Conservation (phyloP, 306 rosid species). For the Vicia faba region DNA sequence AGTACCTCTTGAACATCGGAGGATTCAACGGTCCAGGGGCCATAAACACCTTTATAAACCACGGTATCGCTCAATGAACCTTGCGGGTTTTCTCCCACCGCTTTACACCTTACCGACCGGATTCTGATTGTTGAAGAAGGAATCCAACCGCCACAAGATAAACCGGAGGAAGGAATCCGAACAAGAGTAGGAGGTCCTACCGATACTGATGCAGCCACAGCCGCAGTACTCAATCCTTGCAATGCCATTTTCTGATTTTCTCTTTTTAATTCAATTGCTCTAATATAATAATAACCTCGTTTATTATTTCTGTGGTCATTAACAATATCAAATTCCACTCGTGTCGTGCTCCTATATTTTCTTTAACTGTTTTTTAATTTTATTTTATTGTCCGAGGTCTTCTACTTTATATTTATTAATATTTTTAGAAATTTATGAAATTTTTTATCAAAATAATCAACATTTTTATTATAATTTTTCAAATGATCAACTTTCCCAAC, state of each 20-base stretch:
- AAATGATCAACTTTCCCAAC: too few species aligned
- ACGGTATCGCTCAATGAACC: conserved; percentile 37
- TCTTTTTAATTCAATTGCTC: neutral
- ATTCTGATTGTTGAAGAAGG: conserved; percentile 22
- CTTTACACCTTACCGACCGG: conserved; percentile 53
- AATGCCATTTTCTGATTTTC: conserved; percentile 35
- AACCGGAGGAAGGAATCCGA: conserved; percentile 5
- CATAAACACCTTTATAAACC: conserved; percentile 73
- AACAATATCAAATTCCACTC: neutral
- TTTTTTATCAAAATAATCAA: too few species aligned
- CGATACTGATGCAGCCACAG: conserved; percentile 15
- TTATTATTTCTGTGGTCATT: neutral
- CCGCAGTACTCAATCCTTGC: conserved; percentile 37
- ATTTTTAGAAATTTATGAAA: too few species aligned
- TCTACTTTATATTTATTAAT: too few species aligned
- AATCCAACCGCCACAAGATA: neutral
- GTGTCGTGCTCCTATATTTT: too few species aligned
- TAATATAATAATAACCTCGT: neutral
- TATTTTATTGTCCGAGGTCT: too few species aligned
- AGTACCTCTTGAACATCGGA: conserved; percentile 75
- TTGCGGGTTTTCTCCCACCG: conserved; percentile 54
- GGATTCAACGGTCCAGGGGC: conserved; percentile 83
- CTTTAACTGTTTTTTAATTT: too few species aligned
- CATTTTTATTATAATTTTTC: too few species aligned
- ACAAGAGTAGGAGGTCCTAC: neutral